Conservation (phyloP, 2,329 filamentous ascomycete genomes). For the Blumeriella jaapii region DNA sequence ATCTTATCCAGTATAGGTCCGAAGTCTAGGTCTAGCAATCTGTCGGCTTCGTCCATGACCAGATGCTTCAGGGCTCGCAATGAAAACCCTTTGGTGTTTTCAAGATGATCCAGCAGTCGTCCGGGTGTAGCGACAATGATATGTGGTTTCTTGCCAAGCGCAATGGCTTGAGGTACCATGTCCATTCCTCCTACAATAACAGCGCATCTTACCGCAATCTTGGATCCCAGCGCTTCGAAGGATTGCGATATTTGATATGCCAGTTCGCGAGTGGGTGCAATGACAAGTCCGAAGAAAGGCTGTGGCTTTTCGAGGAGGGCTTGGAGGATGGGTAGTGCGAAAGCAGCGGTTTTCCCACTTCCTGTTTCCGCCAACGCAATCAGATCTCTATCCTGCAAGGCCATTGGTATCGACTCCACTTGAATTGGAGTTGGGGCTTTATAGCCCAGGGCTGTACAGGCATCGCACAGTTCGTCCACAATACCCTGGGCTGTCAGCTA, state of each 20-base stretch:
- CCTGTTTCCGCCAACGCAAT: constrained; percentile 94
- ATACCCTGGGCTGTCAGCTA: constrained; percentile 47
- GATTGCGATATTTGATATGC: constrained; percentile 83
- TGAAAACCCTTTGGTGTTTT: constrained; percentile 95
- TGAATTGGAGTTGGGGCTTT: constrained; percentile 85
- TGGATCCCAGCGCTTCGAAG: constrained; percentile 76
- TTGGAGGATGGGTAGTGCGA: constrained; percentile 86
- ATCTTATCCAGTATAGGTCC: constrained; percentile 89
- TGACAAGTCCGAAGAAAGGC: constrained; percentile 73
- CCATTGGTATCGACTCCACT: constrained; percentile 68
- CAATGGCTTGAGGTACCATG: constrained; percentile 85
- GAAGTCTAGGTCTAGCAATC: constrained; percentile 87
- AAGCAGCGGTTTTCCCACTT: constrained; percentile 90
- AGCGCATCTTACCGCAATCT: constrained; percentile 78
- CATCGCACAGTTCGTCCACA: constrained; percentile 78
- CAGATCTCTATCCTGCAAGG: constrained; percentile 70
- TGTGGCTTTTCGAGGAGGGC: constrained; percentile 81
- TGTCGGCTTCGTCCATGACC: constrained; percentile 91
- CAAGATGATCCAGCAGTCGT: constrained; percentile 78
- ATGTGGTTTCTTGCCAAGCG: constrained; percentile 91
- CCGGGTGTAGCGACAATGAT: constrained; percentile 88
- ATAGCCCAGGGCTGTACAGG: constrained; percentile 73
- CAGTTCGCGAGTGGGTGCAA: constrained; percentile 87
- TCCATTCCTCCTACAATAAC: constrained; percentile 90
- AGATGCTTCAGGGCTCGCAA: constrained; percentile 72